Evolutionary conservation across 441 rosid species (phyloP).

Genomic region (Manihot esculenta): DNA sequence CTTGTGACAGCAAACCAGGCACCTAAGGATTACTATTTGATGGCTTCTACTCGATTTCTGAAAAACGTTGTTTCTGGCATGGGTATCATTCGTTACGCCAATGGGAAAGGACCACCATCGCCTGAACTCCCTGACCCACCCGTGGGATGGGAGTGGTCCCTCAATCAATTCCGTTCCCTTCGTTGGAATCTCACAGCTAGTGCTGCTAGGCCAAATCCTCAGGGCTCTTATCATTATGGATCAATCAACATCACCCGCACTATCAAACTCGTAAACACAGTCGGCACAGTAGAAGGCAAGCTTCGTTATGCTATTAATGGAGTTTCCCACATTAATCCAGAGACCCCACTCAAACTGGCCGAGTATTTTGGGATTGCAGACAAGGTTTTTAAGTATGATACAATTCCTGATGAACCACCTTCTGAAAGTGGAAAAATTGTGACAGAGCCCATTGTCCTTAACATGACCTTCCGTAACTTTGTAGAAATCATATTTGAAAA

Average conservation of each 20-base stretch:
- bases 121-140: constrained; percentile 49
- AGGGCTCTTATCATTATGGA: no score
- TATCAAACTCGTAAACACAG: constrained; percentile 19
- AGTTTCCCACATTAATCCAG: no score
- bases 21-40: constrained; percentile 58
- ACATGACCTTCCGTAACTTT: constrained; percentile 53
- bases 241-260: no score
- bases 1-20: constrained; percentile 52
- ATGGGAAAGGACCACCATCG: constrained; percentile 43
- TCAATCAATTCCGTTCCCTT: no score
- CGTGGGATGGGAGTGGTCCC: neutral
- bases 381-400: constrained; percentile 49
- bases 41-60: constrained; percentile 62
- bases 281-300: constrained; percentile 29
- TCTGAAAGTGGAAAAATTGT: constrained; percentile 20
- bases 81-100: constrained; percentile 52
- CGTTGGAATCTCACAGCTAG: no score
- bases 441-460: constrained; percentile 44
- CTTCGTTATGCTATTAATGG: no score
- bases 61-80: constrained; percentile 33
- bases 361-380: no score
- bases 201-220: no score
- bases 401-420: constrained; percentile 41
- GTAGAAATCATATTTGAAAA: constrained; percentile 65
- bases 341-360: no score